Base-by-base conservation (phyloP, 306 rosid genomes). In the Prinsepia uniflora region DNA sequence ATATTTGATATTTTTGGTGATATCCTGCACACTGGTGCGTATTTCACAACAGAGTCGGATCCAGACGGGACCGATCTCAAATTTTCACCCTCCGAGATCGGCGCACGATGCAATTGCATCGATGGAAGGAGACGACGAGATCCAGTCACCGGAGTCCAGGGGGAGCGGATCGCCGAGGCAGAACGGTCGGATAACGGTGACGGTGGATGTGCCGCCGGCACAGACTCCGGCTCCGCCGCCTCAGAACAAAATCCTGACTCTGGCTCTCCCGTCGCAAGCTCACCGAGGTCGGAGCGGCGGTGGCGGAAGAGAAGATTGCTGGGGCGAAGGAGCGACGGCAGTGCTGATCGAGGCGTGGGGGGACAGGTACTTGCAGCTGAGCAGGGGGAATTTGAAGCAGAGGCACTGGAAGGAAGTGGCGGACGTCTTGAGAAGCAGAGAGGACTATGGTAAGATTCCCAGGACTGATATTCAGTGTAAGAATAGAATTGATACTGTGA, bases 361-460 rank as follows among this genome's bases (percentile, higher is more conserved):
- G 10, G 99, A 91, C 80, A 82, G 99, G 84, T 95, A 91, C 54
- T 56, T 95, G 63, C 93, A 95, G 76, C 92, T 95, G 55, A 95
- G 97, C 80, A 77, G 99, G 22, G 99, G 97, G 61, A 95, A 95
- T 79, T 82, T 95, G 86, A 95, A 91, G 81, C 99, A 95, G 80
- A 91, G 88, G 81, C 97, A 95, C 84, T 95, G 99, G 99, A 87
- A 84, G 71, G 99, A 95, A 80, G 99, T 95, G 2, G 97, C 99
- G 17, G 97, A 95, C 66, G 85, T 95, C 66, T 96, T 91, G 63
- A 86, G 90, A 53, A 79, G 86, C 10, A 84, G 92, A 17, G 99
- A 89, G 46, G 93, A 95, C 66, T 87, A 89, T 19, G 30, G 74
- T 10, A 95, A 91, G 76, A 70, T 70, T 18, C 91, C 96, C 12